Evolutionary conservation across 164 flowering plant species (phyloP), one percentile per base, ranked within the genome.

Genomic region (Stephania japonica): DNA sequence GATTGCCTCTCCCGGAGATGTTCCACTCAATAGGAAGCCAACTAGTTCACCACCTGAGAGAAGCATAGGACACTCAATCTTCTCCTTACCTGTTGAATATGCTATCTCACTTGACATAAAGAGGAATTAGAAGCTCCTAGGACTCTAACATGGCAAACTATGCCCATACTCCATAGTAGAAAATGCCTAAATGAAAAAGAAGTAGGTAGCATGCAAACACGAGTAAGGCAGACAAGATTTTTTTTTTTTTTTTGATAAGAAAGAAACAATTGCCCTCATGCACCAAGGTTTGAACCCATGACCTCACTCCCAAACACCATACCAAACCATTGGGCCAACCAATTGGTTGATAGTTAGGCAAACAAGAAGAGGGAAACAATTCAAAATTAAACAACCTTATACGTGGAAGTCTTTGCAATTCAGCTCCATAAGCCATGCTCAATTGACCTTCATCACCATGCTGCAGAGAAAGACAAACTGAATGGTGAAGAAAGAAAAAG

Each of bases 371-470:
- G 2, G 38, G 38, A 32, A 32, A 32, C 38, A 32, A 32, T 32
- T 32, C 2, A 32, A 32, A 32, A 32, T 2, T 32, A 32, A 69
- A 67, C 86, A 85, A 95, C 99, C 97, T 95, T 76, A 87, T 83
- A 73, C 84, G 80, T 74, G 91, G 87, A 81, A 91, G 88, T 73
- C 85, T 93, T 75, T 87, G 82, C 88, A 90, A 85, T 81, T 93
- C 98, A 80, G 87, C 75, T 67, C 93, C 91, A 81, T 70, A 95
- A 47, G 94, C 94, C 32, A 56, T 67, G 75, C 89, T 90, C 67
- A 95, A 75, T 74, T 81, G 78, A 75, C 98, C 99, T 86, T 95
- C 99, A 83, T 93, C 97, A 80, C 98, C 99, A 78, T 87, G 93
- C 99, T 95, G 77, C 79, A 83, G 73, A 50, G 75, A 6, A 76